Evolutionary conservation across 2,329 filamentous ascomycete genomes (phyloP), one percentile per base, ranked within the genome.

Genomic region (Taxawa tesnikishii): DNA sequence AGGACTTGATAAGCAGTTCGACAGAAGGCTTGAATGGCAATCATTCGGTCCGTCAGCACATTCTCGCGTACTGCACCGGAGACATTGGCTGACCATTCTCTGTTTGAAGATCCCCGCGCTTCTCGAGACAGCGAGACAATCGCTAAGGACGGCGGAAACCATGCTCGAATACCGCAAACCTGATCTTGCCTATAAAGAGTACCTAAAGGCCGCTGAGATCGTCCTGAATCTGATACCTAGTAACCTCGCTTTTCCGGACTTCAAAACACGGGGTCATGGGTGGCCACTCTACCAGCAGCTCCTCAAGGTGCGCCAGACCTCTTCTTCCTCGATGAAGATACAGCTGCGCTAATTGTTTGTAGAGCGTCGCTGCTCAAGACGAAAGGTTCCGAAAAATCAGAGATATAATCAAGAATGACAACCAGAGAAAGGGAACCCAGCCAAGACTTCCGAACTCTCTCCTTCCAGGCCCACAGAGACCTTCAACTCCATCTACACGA

Each of bases 111-210:
- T 53, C 24, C 35, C 40, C 14, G 47, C 50, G 25, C 48, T 68
- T 12, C 44, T 68, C 14, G 49, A 54, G 5, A 39, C 44, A 6
- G 65, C 64, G 24, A 54, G 58, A 19, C 43, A 43, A 8, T 55
- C 58, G 33, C 53, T 65, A 37, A 51, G 46, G 24, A 52, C 53
- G 28, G 78, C 82, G 23, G 69, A 75, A 40, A 70, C 68, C 32
- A 63, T 67, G 35, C 45, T 75, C 37, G 70, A 71, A 38, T 79
- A 81, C 56, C 62, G 71, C 15, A 66, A 75, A 21, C 73, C 76
- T 4, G 84, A 90, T 49, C 56, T 75, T 23, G 87, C 87, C 3
- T 79, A 93, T 34, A 73, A 80, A 42, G 82, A 93, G 39, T 96
- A 88, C 49, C 69, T 96, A 36, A 73, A 79, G 40, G 83, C 87